Evolutionary conservation across 2,329 filamentous ascomycete species (phyloP).

Genomic region (Colletotrichum caudatum): DNA sequence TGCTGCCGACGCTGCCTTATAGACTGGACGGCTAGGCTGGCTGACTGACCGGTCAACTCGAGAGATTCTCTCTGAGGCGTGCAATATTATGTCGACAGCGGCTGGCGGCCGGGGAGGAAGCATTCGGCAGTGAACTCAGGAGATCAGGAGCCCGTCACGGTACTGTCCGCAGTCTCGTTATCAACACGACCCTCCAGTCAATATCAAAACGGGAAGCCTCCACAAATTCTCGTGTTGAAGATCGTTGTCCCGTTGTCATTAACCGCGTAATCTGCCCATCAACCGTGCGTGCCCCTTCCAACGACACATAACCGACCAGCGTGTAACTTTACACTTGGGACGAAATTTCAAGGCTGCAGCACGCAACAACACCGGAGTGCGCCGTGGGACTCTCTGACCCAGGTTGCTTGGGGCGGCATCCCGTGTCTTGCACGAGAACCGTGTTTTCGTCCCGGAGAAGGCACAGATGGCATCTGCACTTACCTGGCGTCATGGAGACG

Average conservation of each 20-base stretch:
- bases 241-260: neutral
- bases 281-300: neutral
- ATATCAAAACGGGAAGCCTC: neutral
- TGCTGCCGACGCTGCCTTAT: conserved; percentile 8
- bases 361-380: conserved; percentile 5
- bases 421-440: conserved; percentile 13
- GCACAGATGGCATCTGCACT: conserved; percentile 32
- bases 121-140: conserved; percentile 7
- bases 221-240: conserved; percentile 4
- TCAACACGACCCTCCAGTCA: conserved; percentile 27
- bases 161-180: conserved; percentile 25
- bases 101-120: conserved; percentile 13
- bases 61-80: conserved; percentile 13
- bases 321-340: neutral
- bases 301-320: neutral
- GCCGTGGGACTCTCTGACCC: conserved; percentile 8
- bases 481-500: conserved; percentile 16
- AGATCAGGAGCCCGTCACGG: conserved; percentile 25
- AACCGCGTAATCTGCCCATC: neutral
- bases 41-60: neutral
- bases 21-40: neutral
- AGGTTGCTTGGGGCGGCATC: conserved; percentile 21
- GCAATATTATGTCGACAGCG: conserved; percentile 20
- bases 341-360: conserved; percentile 18
- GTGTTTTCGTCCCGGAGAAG: conserved; percentile 1